Base-by-base conservation (phyloP, 2,329 filamentous ascomycete species). In the Corinectria fuckeliana region DNA sequence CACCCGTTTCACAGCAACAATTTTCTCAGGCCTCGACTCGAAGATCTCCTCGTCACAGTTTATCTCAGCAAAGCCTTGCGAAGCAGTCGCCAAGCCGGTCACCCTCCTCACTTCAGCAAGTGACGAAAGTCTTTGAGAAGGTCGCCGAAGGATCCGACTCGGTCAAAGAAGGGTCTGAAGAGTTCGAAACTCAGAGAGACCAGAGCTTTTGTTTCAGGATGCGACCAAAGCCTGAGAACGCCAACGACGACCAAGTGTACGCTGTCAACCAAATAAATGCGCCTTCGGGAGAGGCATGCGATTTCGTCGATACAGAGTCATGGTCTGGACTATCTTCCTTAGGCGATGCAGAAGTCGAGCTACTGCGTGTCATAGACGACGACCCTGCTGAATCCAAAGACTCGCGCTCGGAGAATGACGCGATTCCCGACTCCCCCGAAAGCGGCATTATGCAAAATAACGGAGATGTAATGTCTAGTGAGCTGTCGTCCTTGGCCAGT, bases 141-240 rank as follows among this genome's bases (percentile, higher is more conserved):
- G 4, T 18, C 45, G 4, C n/a, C 7, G 18, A 36, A 36, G n/a
- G 7, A 36, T 18, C 8, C 8, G n/a, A 16, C 16, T 36, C 8
- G 8, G 32, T 36, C 9, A n/a, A 1, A 6, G 16, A 28, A 41
- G 32, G 23, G 20, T 28, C 9, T 21, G 11, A 18, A 23, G 50
- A 55, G 36, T 62, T 70, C 9, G 61, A 70, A 50, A 75, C 69
- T 9, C 73, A 77, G 41, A 65, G 70, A 58, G 74, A 77, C 38
- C 63, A 68, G 11, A 77, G 72, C 54, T 76, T 76, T 49, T 62
- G 65, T 16, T 77, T 73, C 59, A 74, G 69, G 20, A 67, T 68
- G 39, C 66, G 59, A 5, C 36, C 57, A 25, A 67, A 23, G 44
- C 7, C n/a, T 16, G 25, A 48, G 7, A 38, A 55, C 16, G 36